phyloP scores from a whole-genome alignment of 2,329 filamentous ascomycete genomes.

The Epichloe gansuensis region DNA sequence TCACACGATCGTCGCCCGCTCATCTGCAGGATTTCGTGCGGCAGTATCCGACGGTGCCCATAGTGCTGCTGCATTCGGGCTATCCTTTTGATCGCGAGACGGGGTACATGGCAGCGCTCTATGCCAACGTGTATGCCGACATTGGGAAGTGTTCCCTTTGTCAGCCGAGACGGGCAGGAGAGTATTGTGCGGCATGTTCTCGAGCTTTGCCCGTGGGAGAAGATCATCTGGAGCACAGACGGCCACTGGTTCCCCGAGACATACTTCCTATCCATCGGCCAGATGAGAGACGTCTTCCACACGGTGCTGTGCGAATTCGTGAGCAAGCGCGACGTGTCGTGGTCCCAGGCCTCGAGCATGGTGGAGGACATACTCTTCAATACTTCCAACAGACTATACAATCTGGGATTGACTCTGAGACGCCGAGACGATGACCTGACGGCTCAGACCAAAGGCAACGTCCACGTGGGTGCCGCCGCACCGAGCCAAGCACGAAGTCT shows the following conservation, averaged over 20 bases:
- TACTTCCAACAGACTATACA: constrained; percentile 67
- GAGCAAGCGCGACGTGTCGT: constrained; percentile 46
- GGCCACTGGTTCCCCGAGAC: constrained; percentile 72
- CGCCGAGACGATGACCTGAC: background rate
- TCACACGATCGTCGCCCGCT: constrained; percentile 60
- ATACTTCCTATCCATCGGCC: constrained; percentile 58
- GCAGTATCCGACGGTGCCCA: constrained; percentile 54
- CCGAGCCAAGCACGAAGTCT: background rate
- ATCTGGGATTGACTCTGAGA: constrained; percentile 26
- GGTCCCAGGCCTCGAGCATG: constrained; percentile 49
- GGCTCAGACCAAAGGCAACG: background rate
- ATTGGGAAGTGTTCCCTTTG: constrained; percentile 76
- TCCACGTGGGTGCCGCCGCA: background rate
- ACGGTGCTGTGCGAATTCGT: constrained; percentile 58
- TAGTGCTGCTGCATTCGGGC: constrained; percentile 68
- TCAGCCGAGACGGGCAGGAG: constrained; percentile 67
- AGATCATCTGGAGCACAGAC: constrained; percentile 71
- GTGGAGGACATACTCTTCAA: constrained; percentile 60
- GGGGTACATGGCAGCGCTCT: constrained; percentile 66
- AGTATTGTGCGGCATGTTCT: constrained; percentile 57
- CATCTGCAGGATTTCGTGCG: constrained; percentile 64
- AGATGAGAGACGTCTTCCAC: constrained; percentile 59
- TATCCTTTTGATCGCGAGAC: constrained; percentile 73
- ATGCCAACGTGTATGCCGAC: constrained; percentile 70
- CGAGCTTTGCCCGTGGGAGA: constrained; percentile 62